These are phyloP conservation scores for Nigrospora osmanthi DNA, from an alignment of 2,329 filamentous ascomycete species.

Conservation along the genomic window DNA sequence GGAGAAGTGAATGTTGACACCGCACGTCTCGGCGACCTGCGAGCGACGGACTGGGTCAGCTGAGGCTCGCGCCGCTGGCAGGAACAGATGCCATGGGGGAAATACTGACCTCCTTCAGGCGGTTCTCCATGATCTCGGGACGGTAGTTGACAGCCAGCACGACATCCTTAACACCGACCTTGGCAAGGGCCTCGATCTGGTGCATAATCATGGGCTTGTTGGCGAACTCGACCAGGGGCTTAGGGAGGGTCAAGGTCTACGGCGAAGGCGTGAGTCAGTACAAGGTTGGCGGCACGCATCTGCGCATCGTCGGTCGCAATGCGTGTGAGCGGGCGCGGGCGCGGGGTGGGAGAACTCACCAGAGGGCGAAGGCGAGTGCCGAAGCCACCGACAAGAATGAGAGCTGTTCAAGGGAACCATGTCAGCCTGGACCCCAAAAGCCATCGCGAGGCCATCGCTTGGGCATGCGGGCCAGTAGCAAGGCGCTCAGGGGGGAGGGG, in stretches of 20 bases:
- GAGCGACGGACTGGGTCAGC: slow-evolving; percentile 7
- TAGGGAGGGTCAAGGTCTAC: slow-evolving; percentile 91
- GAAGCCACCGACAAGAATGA: slow-evolving; percentile 98
- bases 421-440: slow-evolving; percentile 8
- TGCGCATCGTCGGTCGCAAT: not conserved
- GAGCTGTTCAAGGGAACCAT: slow-evolving; percentile 47
- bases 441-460: not conserved
- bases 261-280: slow-evolving; percentile 11
- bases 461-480: not conserved
- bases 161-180: slow-evolving; percentile 92
- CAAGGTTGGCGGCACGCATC: not conserved
- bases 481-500: no score
- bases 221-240: slow-evolving; percentile 94
- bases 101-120: slow-evolving; percentile 70
- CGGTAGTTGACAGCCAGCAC: slow-evolving; percentile 98
- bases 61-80: not conserved
- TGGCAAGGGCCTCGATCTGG: slow-evolving; percentile 91
- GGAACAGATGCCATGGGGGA: not conserved
- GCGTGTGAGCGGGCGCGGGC: no score
- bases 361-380: slow-evolving; percentile 95
- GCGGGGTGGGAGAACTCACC: slow-evolving; percentile 44
- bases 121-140: slow-evolving; percentile 94
- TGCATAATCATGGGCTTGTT: slow-evolving; percentile 99
- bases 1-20: slow-evolving; percentile 94
- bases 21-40: slow-evolving; percentile 84